Evolutionary conservation across 768 basidiomycete genomes (phyloP).

Genomic region (Rhodosporidiobolus odoratus): DNA sequence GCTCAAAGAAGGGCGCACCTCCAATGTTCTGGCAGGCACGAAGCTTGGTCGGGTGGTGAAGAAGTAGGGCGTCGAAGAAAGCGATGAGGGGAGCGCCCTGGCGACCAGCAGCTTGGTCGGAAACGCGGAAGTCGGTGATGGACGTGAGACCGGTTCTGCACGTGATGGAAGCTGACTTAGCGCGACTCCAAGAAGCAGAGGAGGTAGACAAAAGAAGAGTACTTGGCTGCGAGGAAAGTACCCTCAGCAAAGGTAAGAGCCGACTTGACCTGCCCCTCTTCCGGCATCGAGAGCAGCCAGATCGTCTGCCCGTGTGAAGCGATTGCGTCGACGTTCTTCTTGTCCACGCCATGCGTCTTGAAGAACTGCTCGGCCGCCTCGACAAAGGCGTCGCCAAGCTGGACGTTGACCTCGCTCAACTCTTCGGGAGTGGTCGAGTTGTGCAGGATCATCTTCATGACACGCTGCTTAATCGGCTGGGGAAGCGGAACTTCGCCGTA

Average conservation of each 20-base stretch:
- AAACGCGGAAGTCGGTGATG: slow-evolving; percentile 40
- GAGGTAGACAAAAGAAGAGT: not conserved
- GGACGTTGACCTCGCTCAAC: slow-evolving; percentile 38
- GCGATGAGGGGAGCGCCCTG: slow-evolving; percentile 38
- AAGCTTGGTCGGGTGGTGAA: slow-evolving; percentile 39
- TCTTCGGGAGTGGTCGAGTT: slow-evolving; percentile 38
- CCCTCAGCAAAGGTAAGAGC: slow-evolving; percentile 40
- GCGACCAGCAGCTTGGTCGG: slow-evolving; percentile 33
- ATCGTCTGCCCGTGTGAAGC: slow-evolving; percentile 40
- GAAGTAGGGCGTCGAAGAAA: slow-evolving; percentile 40
- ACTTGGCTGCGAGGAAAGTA: slow-evolving; percentile 20
- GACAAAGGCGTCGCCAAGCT: slow-evolving; percentile 37
- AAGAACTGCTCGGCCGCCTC: slow-evolving; percentile 29
- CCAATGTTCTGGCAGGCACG: slow-evolving; percentile 42
- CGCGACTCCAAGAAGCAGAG: not conserved
- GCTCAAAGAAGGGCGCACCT: slow-evolving; percentile 8
- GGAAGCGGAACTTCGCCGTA: slow-evolving; percentile 38
- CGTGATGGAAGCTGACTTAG: not conserved
- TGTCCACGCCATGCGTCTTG: slow-evolving; percentile 17
- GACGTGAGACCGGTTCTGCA: slow-evolving; percentile 34
- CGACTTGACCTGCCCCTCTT: slow-evolving; percentile 37
- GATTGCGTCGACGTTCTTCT: slow-evolving; percentile 26
- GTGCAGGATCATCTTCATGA: slow-evolving; percentile 39
- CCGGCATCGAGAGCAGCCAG: slow-evolving; percentile 41
- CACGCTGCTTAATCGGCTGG: slow-evolving; percentile 28